Base-by-base conservation (phyloP, 306 rosid genomes). In the Cajanus cajan region DNA sequence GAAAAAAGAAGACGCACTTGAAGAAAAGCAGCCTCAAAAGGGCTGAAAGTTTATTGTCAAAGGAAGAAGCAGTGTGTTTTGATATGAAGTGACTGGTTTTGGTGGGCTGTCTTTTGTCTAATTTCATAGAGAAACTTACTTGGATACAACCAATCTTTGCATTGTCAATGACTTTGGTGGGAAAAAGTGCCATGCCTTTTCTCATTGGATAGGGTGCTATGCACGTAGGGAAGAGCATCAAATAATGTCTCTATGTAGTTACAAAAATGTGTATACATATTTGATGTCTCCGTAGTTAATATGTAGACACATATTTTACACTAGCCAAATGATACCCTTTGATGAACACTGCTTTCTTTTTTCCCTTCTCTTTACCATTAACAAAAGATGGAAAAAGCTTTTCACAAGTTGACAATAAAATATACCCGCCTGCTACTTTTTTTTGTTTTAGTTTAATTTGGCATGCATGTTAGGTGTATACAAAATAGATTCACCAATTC, bases 21-120 rank as follows among this genome's bases (percentile, higher is more conserved):
- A 31, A 79, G 43, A 37, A 77, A 89, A 39, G 85, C n/a, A 63
- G 50, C 90, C 92, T 90, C 85, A 87, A 94, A 94, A 94, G 97
- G 87, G 96, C 85, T 90, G 97, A 94, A 94, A 94, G 97, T 59
- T 82, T 47, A 80, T 73, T 81, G 88, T 86, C 85, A 90, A 86
- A 80, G 77, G 82, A 84, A 83, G 79, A 77, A 79, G 33, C 74
- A 34, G 71, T 78, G 4, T 71, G 50, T 59, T 33, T 87, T 78
- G 86, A 86, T 45, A 85, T 84, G 91, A 87, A 85, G 72, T 82
- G 90, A 82, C 95, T 78, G 77, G 88, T 71, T 79, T 85, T 83
- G 89, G 90, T 83, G 91, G 86, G 85, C 68, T 85, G 85, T 83
- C 83, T 69, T 55, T 78, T 81, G 80, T 78, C 82, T 78, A 64